A percentile compares a stretch with the other conserved stretches of the same genome.
These are phyloP conservation scores for Paracamarosporium sp. DNA, from an alignment of 2,329 filamentous ascomycete genomes.

Conservation along the genomic window DNA sequence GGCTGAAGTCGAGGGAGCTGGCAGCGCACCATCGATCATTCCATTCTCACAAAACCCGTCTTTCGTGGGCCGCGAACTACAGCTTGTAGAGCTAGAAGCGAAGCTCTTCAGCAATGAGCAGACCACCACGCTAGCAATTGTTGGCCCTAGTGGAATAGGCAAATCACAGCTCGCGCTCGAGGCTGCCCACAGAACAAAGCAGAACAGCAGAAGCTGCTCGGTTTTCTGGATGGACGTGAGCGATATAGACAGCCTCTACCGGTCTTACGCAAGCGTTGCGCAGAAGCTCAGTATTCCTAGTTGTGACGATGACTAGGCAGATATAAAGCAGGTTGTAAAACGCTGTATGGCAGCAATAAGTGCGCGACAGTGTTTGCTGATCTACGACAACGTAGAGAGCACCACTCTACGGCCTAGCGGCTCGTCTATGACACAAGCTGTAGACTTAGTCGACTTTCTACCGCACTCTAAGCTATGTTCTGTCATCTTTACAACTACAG, in stretches of 20 bases:
- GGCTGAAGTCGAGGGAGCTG: not conserved
- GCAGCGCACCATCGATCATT: conserved; percentile 25
- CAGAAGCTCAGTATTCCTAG: conserved; percentile 36
- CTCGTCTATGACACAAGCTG: conserved; percentile 8
- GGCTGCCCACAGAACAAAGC: not conserved
- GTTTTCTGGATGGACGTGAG: conserved; percentile 53
- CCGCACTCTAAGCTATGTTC: conserved; percentile 20
- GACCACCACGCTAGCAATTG: not conserved
- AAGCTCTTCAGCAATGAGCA: conserved; percentile 17
- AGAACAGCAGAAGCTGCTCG: not conserved
- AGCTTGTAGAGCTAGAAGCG: conserved; percentile 33
- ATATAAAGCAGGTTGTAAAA: conserved; percentile 24
- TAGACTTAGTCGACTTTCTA: conserved; percentile 23
- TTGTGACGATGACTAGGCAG: conserved; percentile 13
- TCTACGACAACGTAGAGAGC: conserved; percentile 38
- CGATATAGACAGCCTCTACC: conserved; percentile 48
- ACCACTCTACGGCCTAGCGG: conserved; percentile 11
- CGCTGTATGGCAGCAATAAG: no score
- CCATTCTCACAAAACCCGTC: conserved; percentile 31
- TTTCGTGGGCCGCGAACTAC: conserved; percentile 31
- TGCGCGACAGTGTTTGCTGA: conserved; percentile 15
- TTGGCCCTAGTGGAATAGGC: not conserved
- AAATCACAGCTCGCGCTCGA: conserved; percentile 1
- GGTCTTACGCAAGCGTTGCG: conserved; percentile 35
- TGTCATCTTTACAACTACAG: conserved; percentile 27